A percentile compares a stretch with the other conserved stretches of the same genome.
phyloP scores from a whole-genome alignment of 2,329 filamentous ascomycete genomes.

The Neurospora sp. region DNA sequence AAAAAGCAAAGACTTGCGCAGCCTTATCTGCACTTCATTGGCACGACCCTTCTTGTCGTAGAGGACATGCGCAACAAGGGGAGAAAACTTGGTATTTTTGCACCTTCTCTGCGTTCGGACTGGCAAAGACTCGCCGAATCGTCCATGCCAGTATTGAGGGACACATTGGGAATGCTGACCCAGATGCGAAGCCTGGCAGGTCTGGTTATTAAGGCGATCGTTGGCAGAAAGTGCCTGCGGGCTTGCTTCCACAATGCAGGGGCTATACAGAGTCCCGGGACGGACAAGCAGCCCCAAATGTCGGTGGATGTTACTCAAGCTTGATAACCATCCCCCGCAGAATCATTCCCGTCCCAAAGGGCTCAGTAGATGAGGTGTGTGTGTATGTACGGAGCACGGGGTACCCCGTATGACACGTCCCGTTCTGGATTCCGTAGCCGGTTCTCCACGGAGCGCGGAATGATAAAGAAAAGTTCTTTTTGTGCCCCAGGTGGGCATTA shows the following conservation, averaged over 20 bases:
- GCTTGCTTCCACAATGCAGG: slow-evolving; percentile 12
- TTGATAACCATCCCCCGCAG: slow-evolving; percentile 3
- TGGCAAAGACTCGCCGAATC: not conserved
- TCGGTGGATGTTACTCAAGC: slow-evolving; percentile 7
- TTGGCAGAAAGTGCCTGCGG: slow-evolving; percentile 4
- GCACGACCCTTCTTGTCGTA: not conserved
- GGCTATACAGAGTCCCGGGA: slow-evolving; percentile 9
- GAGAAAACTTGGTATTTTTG: not conserved
- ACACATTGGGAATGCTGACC: not conserved
- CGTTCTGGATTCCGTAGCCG: not conserved
- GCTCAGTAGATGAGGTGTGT: not conserved
- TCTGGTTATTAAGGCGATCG: not conserved
- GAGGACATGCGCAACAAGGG: not conserved
- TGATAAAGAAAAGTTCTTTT: not conserved
- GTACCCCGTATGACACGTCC: not conserved
- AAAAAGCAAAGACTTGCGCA: not conserved
- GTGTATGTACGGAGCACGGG: not conserved
- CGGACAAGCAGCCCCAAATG: not conserved
- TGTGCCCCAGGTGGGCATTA: not conserved
- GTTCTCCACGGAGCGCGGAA: not conserved
- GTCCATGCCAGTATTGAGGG: not conserved
- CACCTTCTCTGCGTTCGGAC: not conserved
- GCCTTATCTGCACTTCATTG: not conserved
- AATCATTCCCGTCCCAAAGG: slow-evolving; percentile 3
- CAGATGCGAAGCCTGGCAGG: not conserved